Base-by-base conservation (phyloP, 805 yeast species). In the Pichia manshurica region DNA sequence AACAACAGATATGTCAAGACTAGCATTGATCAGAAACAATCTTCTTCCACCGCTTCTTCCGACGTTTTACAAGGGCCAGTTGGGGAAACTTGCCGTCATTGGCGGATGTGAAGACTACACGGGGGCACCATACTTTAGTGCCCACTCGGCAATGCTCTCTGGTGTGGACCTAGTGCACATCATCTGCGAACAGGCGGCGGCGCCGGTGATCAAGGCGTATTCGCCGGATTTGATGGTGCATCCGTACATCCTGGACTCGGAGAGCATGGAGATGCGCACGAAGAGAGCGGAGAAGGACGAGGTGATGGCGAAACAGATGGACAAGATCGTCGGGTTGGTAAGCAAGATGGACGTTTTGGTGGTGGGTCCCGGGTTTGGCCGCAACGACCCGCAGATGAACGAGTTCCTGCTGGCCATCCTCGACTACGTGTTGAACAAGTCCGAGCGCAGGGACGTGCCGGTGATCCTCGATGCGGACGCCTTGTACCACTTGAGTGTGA, bases 61-160 rank as follows among this genome's bases (percentile, higher is more conserved):
- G 5, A 58, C 61, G 15, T 84, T 85, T 62, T 84, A 91, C 67
- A 91, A 91, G 64, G 99, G 99, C 20, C 98, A 91, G 63, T 74
- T 79, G 63, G 98, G 98, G 5, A 74, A 87, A 49, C 72, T 91
- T 2, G 87, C 83, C 10, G 87, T 91, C 0, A 77, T 91, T 52
- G 99, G 99, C 20, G 99, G 99, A 1, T 83, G 93, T 63, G 90
- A 86, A 63, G 97, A 91, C 63, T 91, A 89, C 63, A 90, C 97
- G 0, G 99, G 99, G 0, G 99, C 99, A 0, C 98, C 98, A 2
- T 93, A 73, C 65, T 93, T 93, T 63, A 77, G 95, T 32, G 85
- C 95, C 5, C 84, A 85, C 62, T 85, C 96, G 1, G 79, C 95
- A 1, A 86, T 95, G 2, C 66, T 84, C 33, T 73, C 84, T 43